Evolutionary conservation across 2,329 filamentous ascomycete genomes (phyloP), one percentile per base, ranked within the genome.

Genomic region (Colletotrichum noveboracense): DNA sequence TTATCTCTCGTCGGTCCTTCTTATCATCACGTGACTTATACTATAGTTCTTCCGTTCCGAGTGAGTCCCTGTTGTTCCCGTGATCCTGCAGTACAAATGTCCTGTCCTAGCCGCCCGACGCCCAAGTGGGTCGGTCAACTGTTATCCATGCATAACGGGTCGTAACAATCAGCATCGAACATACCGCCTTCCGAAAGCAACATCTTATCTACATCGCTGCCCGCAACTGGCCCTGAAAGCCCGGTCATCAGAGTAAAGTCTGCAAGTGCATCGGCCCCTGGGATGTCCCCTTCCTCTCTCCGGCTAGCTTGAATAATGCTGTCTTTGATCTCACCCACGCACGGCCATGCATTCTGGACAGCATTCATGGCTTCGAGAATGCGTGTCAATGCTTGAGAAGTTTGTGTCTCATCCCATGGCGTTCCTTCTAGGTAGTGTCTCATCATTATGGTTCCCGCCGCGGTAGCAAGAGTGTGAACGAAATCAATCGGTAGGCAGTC

Each of bases 331-430:
- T 88, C 87, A 30, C 80, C 80, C 36, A 88, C 84, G 77, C 86
- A 88, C 7, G 86, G 85, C 85, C 86, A 89, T 9, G 86, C 87
- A 55, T 87, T 84, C 34, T 91, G 84, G 38, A 92, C 88, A n/a
- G 86, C 84, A 38, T 88, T 84, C 76, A 91, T 88, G 43, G 88
- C 87, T 6, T 89, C 86, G 1, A 87, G 80, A n/a, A 87, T 84
- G 18, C 87, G 84, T 10, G 87, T 86, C 28, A 93, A 82, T 21
- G 88, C 87, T 32, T 83, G 84, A 1, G 89, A 86, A 32, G 92
- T 88, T 65, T 89, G 83, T 0, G 81, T 79, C 74, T 88, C 86
- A 38, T 84, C 83, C 84, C 84, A 86, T 0, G 85, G 81, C 0
- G 83, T 81, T 9, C 81, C 79, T 34, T 87, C 82, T 52, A 89